Base-by-base conservation (phyloP, 2,329 filamentous ascomycete species). In the Stylonectria norvegica region DNA sequence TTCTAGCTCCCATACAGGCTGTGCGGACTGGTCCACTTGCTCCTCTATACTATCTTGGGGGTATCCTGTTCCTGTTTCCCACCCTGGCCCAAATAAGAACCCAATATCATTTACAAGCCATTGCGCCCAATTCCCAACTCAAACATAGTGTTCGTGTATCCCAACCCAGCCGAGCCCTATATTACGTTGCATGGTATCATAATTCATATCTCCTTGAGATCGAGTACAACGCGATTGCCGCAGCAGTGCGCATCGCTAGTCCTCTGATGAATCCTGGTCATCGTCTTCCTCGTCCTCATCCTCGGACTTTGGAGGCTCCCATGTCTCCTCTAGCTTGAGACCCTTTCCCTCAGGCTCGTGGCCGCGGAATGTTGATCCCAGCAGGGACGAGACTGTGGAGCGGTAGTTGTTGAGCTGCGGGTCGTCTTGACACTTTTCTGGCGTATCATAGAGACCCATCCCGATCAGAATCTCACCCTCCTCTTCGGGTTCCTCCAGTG, bases 241-340 rank as follows among this genome's bases (percentile, higher is more conserved):
- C n/a, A n/a, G n/a, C n/a, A n/a, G n/a, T n/a, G n/a, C n/a, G 28
- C 7, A 9, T 30, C 15, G 8, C 20, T 63, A 57, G 3, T 70
- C 69, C 1, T 67, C 59, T 4, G 69, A 69, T 0, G 62, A 61
- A 2, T 58, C 63, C 1, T 70, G 65, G 3, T 72, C 70, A 0
- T 73, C 68, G 0, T 75, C 71, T 1, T 71, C 71, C 1, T 73
- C 73, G 0, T 72, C 72, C 12, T 78, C 79, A 2, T 79, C 78
- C 15, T 83, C 79, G 5, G 77, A 73, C 32, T 79, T 76, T 8
- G 82, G 83, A 14, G 75, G 86, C 61, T 79, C 83, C 85, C 76
- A 91, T 0, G 85, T 86, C 60, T 90, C 86, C 63, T 91, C 86
- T 4, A 93, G 69, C 60, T 89, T 91, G 51, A 91, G 68, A 0